Evolutionary conservation across 331 rosid genomes (phyloP), one percentile per base, ranked within the genome.

Genomic region (Erythrophleum ivorense): DNA sequence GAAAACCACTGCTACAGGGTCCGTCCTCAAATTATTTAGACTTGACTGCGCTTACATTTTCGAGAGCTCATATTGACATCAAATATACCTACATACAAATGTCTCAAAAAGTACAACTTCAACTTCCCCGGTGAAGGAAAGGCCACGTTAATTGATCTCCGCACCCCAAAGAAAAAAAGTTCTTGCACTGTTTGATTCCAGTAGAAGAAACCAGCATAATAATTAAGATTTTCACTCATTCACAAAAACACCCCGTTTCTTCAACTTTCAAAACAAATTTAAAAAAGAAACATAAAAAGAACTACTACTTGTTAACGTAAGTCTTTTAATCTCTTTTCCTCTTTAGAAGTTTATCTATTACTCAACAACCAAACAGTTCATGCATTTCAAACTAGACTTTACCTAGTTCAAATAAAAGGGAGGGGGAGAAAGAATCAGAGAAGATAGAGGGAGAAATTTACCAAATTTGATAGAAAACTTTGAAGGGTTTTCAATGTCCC

Each of bases 111-210:
- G 46, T 13, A 64, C 3, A 64, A 64, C 0, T 46, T 69, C 38
- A 29, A 19, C 13, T 57, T n/a, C 33, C 63, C 9, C 33, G 5
- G 7, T 0, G 21, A 53, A 53, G 58, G 19, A 53, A 41, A 9
- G 16, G 45, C 52, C 71, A 19, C 14, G 12, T 36, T 16, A 16
- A 34, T 65, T 19, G 7, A 36, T 6, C 48, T 38, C 49, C 71
- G 24, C 29, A 4, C 33, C 53, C 34, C 0, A 43, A 43, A 43
- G 15, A 11, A 11, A 19, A 40, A 81, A 24, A 9, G 69, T 19
- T 9, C 33, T 53, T 14, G 2, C 9, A 63, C 71, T 45, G 81
- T 82, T 58, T 82, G 73, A 85, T 82, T 31, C 7, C 64, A 52
- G 64, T 65, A 13, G 77, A 77, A 59, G 21, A 76, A 68, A 50